These are phyloP conservation scores for Tolypocladium ophioglossoides DNA, from an alignment of 2,329 filamentous ascomycete species.

Conservation along the genomic window DNA sequence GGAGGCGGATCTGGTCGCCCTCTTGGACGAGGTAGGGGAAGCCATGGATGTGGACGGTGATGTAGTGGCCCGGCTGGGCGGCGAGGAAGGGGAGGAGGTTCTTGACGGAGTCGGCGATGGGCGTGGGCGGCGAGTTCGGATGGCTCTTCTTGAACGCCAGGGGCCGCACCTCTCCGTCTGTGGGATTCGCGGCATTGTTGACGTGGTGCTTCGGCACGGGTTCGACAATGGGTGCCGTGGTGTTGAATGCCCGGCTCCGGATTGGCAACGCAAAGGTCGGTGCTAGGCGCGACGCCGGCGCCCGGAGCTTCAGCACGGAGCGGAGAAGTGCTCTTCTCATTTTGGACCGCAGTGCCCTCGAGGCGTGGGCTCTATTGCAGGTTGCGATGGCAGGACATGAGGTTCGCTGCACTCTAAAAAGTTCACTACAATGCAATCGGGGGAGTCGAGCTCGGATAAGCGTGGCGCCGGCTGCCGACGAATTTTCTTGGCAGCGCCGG, in stretches of 20 bases:
- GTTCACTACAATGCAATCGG: slow-evolving; percentile 5
- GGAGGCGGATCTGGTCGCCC: slow-evolving; percentile 66
- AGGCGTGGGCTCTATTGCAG: slow-evolving; percentile 12
- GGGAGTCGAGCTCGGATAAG: slow-evolving; percentile 17
- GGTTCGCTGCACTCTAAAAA: slow-evolving; percentile 5
- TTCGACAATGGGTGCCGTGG: slow-evolving; percentile 39
- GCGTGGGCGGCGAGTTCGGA: slow-evolving; percentile 20
- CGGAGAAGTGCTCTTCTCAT: slow-evolving; percentile 53
- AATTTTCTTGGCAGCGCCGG: background rate
- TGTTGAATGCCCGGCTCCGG: slow-evolving; percentile 30
- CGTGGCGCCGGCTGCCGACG: slow-evolving; percentile 20
- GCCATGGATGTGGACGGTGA: slow-evolving; percentile 69
- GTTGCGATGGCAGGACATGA: slow-evolving; percentile 7
- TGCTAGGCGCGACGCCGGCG: slow-evolving; percentile 19
- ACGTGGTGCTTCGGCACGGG: slow-evolving; percentile 19
- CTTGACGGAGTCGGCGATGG: slow-evolving; percentile 44
- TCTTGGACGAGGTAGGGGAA: slow-evolving; percentile 69
- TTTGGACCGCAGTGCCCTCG: slow-evolving; percentile 13
- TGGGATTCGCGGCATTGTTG: slow-evolving; percentile 28
- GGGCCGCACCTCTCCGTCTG: slow-evolving; percentile 19
- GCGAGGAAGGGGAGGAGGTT: slow-evolving; percentile 59
- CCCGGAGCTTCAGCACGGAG: slow-evolving; percentile 51
- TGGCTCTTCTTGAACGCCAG: slow-evolving; percentile 30
- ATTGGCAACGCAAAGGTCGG: slow-evolving; percentile 15
- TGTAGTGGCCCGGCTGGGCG: slow-evolving; percentile 66